Base-by-base conservation (phyloP, 2,329 filamentous ascomycete species). In the Neocucurbitaria cava region DNA sequence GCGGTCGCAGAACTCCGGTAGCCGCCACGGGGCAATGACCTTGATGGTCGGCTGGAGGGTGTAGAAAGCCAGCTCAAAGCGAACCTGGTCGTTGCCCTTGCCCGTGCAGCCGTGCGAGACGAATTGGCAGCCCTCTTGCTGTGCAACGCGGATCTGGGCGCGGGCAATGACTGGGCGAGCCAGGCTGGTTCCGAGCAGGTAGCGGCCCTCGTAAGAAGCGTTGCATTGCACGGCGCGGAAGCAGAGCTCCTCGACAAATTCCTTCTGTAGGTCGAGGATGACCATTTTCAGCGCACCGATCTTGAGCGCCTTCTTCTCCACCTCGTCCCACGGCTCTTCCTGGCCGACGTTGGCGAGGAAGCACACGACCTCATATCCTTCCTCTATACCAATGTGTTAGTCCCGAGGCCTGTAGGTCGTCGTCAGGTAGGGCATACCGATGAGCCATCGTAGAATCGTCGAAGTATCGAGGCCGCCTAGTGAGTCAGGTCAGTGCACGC, bases 181-280 rank as follows among this genome's bases (percentile, higher is more conserved):
- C 56, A 91, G 82, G 39, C 81, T 82, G 49, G 86, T 88, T 56
- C 85, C 85, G 54, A 76, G 72, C n/a, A 75, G 68, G 59, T 74
- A 75, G 42, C 71, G 69, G 71, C 87, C 87, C 80, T 92, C 78
- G 71, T 80, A 79, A 47, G 75, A 72, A 59, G 82, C 82, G 66
- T 84, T 85, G 78, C 87, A 91, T 77, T 91, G 89, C 60, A 95
- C 85, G 58, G 91, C 90, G 47, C 85, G 88, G 84, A 88, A 93
- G 81, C 88, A 89, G 40, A 95, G 83, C 80, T 94, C 85, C 66
- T 92, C 89, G 64, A 95, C 85, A 70, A 95, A 93, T 77, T 91
- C 88, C 65, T 82, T 82, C 68, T 87, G 85, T 49, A 94, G 82
- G 74, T 95, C 85, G 60, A 81, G 77, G 54, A 84, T 79, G 72